These are phyloP conservation scores for Purpureocillium takamizusanense DNA, from an alignment of 2,329 filamentous ascomycete genomes.

Conservation along the genomic window DNA sequence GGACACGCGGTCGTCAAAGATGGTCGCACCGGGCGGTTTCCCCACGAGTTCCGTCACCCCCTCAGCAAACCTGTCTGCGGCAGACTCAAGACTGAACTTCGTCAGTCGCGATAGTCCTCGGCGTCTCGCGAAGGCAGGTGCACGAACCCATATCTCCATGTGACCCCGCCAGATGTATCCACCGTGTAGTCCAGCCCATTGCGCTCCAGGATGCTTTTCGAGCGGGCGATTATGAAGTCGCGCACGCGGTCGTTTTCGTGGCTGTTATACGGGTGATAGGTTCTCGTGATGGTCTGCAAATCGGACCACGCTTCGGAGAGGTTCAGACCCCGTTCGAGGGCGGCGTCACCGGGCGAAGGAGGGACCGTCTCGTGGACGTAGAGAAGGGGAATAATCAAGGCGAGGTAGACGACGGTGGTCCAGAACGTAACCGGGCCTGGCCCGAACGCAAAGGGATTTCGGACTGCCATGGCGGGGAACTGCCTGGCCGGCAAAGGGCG, in stretches of 20 bases:
- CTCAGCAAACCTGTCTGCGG: neutral
- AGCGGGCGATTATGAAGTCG: slow-evolving; percentile 62
- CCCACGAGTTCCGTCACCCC: neutral
- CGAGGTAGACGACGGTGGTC: slow-evolving; percentile 67
- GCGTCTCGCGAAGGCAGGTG: no score
- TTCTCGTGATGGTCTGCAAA: slow-evolving; percentile 62
- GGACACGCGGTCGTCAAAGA: slow-evolving; percentile 71
- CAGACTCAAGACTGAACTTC: slow-evolving; percentile 1
- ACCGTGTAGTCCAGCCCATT: slow-evolving; percentile 44
- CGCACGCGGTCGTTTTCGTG: slow-evolving; percentile 73
- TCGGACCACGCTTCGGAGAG: slow-evolving; percentile 82
- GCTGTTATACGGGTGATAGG: slow-evolving; percentile 85
- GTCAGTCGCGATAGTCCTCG: neutral
- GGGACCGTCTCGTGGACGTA: slow-evolving; percentile 71
- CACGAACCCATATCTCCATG: slow-evolving; percentile 16
- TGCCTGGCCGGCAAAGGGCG: neutral
- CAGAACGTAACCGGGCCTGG: slow-evolving; percentile 76
- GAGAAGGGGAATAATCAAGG: slow-evolving; percentile 63
- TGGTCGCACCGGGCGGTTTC: slow-evolving; percentile 35
- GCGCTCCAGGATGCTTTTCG: slow-evolving; percentile 58
- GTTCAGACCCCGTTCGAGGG: slow-evolving; percentile 55
- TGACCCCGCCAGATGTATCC: slow-evolving; percentile 24
- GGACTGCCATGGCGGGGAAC: slow-evolving; percentile 15
- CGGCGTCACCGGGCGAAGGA: slow-evolving; percentile 41
- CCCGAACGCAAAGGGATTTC: slow-evolving; percentile 64